Percentiles rank a stretch among this genome's conserved stretches.
Evolutionary conservation across 495 filamentous ascomycete species (phyloP).

Genomic region (Talaromyces trachyspermus): DNA sequence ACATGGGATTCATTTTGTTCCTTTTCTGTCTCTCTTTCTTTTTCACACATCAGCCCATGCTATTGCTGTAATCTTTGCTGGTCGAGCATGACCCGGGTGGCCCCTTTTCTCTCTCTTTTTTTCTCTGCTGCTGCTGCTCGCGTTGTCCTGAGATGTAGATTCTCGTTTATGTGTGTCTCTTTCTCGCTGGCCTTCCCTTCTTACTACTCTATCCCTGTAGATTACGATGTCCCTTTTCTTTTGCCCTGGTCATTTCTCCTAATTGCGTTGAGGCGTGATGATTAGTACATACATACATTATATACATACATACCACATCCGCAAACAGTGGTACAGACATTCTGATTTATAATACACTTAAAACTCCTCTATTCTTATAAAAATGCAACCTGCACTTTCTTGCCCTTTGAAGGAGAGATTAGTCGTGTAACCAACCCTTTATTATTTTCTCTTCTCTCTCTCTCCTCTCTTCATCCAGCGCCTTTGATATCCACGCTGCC

Average conservation of each 20-base stretch:
- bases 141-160: neutral
- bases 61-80: too few species aligned
- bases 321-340: neutral
- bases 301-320: too few species aligned
- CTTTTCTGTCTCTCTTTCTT: too few species aligned
- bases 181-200: neutral
- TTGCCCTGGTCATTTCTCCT: conserved; percentile 3
- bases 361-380: neutral
- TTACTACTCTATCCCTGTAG: conserved; percentile 5
- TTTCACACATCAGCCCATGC: too few species aligned
- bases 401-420: too few species aligned
- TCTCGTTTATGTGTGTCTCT: neutral
- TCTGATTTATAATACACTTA: neutral
- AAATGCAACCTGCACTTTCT: neutral
- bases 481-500: conserved; percentile 29
- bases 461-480: conserved; percentile 22
- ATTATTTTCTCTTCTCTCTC: conserved; percentile 10
- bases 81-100: too few species aligned
- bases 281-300: conserved; percentile 8
- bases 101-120: conserved; percentile 1
- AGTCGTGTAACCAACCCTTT: too few species aligned
- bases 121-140: neutral
- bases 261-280: conserved; percentile 4
- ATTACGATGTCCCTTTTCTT: conserved; percentile 9
- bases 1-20: neutral